phyloP scores from a whole-genome alignment of 768 basidiomycete genomes.

The Trametes sanguinea region DNA sequence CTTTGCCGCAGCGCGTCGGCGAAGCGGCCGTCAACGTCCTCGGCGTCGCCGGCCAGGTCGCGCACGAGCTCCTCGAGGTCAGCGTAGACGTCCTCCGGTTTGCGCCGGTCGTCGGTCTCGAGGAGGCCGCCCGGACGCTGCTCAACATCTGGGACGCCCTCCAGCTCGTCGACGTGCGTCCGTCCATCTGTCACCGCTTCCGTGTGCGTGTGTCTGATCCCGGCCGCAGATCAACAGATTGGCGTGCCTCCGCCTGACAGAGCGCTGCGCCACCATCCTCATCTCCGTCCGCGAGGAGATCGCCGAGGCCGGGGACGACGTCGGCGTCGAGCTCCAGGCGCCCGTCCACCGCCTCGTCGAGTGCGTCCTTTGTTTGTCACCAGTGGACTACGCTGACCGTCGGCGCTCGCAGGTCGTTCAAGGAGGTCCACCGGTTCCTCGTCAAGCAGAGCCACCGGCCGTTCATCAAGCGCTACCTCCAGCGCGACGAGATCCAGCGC shows the following conservation, averaged over 20 bases:
- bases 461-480: conserved; percentile 77
- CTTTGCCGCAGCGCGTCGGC: conserved; percentile 23
- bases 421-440: conserved; percentile 50
- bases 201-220: not conserved
- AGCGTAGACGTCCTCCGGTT: conserved; percentile 47
- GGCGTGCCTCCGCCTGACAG: conserved; percentile 68
- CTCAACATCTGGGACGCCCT: conserved; percentile 67
- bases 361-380: conserved; percentile 36
- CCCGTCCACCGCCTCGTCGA: conserved; percentile 55
- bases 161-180: conserved; percentile 59
- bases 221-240: conserved; percentile 59
- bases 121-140: conserved; percentile 51
- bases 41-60: conserved; percentile 42
- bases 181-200: not conserved
- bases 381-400: not conserved
- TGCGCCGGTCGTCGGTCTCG: conserved; percentile 58
- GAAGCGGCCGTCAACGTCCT: conserved; percentile 38
- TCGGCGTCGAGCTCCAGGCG: conserved; percentile 48
- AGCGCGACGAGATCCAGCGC: conserved; percentile 64
- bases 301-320: conserved; percentile 51
- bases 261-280: conserved; percentile 70
- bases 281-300: conserved; percentile 65
- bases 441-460: conserved; percentile 62
- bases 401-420: conserved; percentile 40
- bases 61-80: conserved; percentile 47